Evolutionary conservation across 208 protist genomes (phyloP).

Genomic region (Blechomonas ayalai): DNA sequence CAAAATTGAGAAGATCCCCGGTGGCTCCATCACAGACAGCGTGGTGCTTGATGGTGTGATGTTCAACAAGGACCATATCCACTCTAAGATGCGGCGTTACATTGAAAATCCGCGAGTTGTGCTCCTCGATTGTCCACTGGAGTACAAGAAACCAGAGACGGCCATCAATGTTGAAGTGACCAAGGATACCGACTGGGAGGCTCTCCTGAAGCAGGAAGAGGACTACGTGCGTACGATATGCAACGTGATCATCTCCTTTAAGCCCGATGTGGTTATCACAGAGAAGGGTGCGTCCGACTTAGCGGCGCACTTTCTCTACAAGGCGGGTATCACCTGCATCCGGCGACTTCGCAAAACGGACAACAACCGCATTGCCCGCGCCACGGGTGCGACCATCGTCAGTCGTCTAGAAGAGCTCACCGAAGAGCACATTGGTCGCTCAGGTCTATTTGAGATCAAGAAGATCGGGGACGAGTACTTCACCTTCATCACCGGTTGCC

Average conservation of each 20-base stretch:
- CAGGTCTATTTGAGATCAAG: slow-evolving; percentile 98
- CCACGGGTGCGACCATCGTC: slow-evolving; percentile 98
- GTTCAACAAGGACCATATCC: slow-evolving; percentile 99
- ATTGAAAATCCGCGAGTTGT: slow-evolving; percentile 99
- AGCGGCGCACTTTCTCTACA: slow-evolving; percentile 97
- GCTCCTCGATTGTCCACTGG: slow-evolving; percentile 98
- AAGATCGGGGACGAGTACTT: slow-evolving; percentile 99
- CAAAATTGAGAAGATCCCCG: slow-evolving; percentile 99
- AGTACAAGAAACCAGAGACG: slow-evolving; percentile 99
- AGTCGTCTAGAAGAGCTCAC: slow-evolving; percentile 96
- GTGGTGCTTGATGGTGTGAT: slow-evolving; percentile 98
- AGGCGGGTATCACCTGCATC: slow-evolving; percentile 97
- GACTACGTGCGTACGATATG: slow-evolving; percentile 97
- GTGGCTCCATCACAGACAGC: slow-evolving; percentile 97
- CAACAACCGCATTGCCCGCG: slow-evolving; percentile 98
- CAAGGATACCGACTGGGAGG: slow-evolving; percentile 97
- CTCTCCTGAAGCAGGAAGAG: slow-evolving; percentile 98
- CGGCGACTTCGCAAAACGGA: slow-evolving; percentile 98
- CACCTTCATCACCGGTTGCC: slow-evolving; percentile 98
- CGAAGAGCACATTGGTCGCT: slow-evolving; percentile 96
- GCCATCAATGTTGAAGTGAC: slow-evolving; percentile 97
- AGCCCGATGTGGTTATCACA: slow-evolving; percentile 99
- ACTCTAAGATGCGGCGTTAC: slow-evolving; percentile 97
- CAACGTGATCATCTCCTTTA: slow-evolving; percentile 97
- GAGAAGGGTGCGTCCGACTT: slow-evolving; percentile 99